Conservation (phyloP, 2,329 filamentous ascomycete genomes). For the Fusarium begoniae region DNA sequence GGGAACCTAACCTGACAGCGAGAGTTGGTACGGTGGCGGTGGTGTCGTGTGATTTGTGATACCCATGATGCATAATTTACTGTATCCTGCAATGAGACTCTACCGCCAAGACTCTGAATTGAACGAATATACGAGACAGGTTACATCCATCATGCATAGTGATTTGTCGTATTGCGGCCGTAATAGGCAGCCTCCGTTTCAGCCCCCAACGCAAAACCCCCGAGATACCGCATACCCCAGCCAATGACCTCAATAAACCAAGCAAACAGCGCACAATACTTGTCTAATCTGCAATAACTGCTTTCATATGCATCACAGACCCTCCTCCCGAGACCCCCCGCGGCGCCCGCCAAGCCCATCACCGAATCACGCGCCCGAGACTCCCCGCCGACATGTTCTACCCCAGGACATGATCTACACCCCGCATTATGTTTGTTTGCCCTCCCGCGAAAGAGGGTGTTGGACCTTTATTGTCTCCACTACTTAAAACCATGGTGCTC, state of each 20-base stretch:
- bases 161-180: neutral
- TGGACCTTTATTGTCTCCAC: neutral
- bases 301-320: neutral
- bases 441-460: neutral
- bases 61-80: neutral
- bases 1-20: too few species aligned
- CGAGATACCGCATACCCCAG: neutral
- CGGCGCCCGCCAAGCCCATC: neutral
- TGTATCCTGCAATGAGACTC: too few species aligned
- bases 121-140: neutral
- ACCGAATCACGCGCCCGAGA: conserved; percentile 1
- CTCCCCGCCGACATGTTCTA: conserved; percentile 3
- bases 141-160: neutral
- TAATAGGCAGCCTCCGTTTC: neutral
- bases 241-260: neutral
- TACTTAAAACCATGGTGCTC: conserved; percentile 31
- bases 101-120: neutral
- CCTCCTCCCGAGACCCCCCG: conserved; percentile 33
- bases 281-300: neutral
- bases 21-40: neutral
- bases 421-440: conserved; percentile 1
- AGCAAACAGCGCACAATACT: neutral
- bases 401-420: conserved; percentile 4
- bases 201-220: neutral
- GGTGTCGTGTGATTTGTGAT: too few species aligned